Evolutionary conservation across 2,329 filamentous ascomycete species (phyloP), one percentile per base, ranked within the genome.

Genomic region (Rutstroemia sp.): DNA sequence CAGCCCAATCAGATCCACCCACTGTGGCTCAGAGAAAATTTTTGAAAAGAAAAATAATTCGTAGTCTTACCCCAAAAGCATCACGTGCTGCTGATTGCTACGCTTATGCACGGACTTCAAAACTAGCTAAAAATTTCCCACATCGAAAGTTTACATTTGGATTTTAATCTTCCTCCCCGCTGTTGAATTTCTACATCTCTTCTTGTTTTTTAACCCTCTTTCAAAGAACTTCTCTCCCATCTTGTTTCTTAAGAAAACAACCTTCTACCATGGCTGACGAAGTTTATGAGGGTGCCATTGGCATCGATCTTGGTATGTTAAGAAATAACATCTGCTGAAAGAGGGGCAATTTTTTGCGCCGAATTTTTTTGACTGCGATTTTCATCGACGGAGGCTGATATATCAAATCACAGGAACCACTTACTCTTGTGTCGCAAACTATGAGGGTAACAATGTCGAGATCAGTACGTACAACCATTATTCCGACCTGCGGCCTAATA

Each of bases 381-480:
- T 19, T 38, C 17, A 23, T 51, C 38, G 9, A 37, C 30, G 10
- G 23, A 27, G 12, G 19, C 44, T 21, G 49, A 52, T 55, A 67
- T 64, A 66, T 65, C 59, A 46, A 16, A 47, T 27, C 51, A 64
- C 69, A 96, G 92, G 94, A 78, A 99, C 94, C 70, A 99, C 94
- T 77, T 99, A 99, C 86, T 97, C 94, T 73, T 99, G 94, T 78
- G 94, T 97, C 80, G 94, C 94, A 78, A 95, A 88, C 78, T 99
- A 97, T 80, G 94, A 97, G 80, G 94, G 94, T 76, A 92, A 84
- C 82, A 96, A 96, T 86, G 92, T 97, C 76, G 94, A 99, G 78
- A 99, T 99, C 83, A 70, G 55, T 57, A 57, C 44, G 55, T 57
- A 56, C 44, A 27, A 16, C 21, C 12, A 10, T 8, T 19, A 4